Base-by-base conservation (phyloP, 2,329 filamentous ascomycete genomes). In the Ceratocystis smalleyi region DNA sequence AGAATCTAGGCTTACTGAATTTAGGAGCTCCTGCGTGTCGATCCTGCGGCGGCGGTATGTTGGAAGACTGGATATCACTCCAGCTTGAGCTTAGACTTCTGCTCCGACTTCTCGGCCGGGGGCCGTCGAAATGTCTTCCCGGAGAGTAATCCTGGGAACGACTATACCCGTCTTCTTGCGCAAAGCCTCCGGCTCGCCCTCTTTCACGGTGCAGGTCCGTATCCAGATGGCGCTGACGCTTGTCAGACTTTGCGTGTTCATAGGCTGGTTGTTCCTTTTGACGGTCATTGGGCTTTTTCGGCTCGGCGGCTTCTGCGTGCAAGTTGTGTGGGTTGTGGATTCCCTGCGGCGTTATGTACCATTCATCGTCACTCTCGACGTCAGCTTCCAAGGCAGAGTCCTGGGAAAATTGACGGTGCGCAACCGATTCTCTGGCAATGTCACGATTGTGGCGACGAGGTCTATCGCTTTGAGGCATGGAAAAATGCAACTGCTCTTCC, bases 291-390 rank as follows among this genome's bases (percentile, higher is more conserved):
- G 78, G 66, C 79, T 77, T 66, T 59, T n/a, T 59, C 61, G 43
- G 79, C 4, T 77, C 79, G n/a, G 78, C 74, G 4, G 78, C 79
- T 0, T 79, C 82, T 2, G 78, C 77, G 17, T 82, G 81, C 68
- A 83, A 74, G 62, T 84, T 75, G 54, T 81, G 76, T 22, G 84
- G 70, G 63, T 81, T 84, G 68, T 74, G 76, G 69, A 81, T 85
- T 66, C 81, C 75, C 27, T 51, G 59, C 8, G 30, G 35, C 8
- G 63, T 22, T 15, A 22, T 22, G 7, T 45, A 43, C 12, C 70
- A 70, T 43, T 67, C 70, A 64, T 73, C 75, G 64, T 72, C 72
- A 55, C 74, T 73, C 55, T 73, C 65, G 10, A 60, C 65, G 47
- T 43, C 61, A 5, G 62, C 62, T 8, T 61, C 61, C 24, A 63